phyloP scores from a whole-genome alignment of 2,329 filamentous ascomycete genomes.

The Cadophora gregata region DNA sequence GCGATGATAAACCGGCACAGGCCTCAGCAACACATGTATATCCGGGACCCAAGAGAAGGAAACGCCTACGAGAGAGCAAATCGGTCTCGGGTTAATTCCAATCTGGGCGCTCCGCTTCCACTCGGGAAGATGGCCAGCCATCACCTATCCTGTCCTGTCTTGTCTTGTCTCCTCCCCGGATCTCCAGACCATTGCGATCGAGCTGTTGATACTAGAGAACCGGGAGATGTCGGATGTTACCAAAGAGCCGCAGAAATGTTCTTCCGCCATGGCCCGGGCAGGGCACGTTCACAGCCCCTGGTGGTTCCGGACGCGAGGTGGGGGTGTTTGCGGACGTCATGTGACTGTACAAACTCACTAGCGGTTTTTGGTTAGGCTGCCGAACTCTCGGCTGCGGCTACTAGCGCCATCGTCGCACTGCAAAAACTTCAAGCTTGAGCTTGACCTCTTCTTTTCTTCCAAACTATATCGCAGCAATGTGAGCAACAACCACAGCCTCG shows the following conservation, averaged over 20 bases:
- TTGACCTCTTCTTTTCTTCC: constrained; percentile 28
- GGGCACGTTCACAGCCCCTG: not conserved
- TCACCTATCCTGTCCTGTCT: too few relatives aligned
- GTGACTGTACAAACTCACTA: not conserved
- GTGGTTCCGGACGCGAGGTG: not conserved
- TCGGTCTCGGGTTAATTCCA: constrained; percentile 1
- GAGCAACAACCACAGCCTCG: constrained; percentile 31
- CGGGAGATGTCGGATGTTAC: constrained; percentile 29
- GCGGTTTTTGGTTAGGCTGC: not conserved
- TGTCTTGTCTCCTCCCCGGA: not conserved
- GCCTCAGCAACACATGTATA: not conserved
- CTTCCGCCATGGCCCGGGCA: constrained; percentile 13
- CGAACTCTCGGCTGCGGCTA: not conserved
- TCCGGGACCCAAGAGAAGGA: not conserved
- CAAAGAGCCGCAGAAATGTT: constrained; percentile 20
- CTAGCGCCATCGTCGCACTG: constrained; percentile 25
- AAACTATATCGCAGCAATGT: constrained; percentile 31
- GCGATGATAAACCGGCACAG: constrained; percentile 36
- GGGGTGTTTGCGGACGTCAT: not conserved
- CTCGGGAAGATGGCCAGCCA: constrained; percentile 6
- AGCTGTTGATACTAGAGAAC: not conserved
- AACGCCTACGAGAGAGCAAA: constrained; percentile 3
- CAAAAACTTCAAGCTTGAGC: constrained; percentile 48
- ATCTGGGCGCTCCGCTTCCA: not conserved
- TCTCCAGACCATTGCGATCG: not conserved